Base-by-base conservation (phyloP, 73 alveolate genomes). In the Paramecium biaurelia region DNA sequence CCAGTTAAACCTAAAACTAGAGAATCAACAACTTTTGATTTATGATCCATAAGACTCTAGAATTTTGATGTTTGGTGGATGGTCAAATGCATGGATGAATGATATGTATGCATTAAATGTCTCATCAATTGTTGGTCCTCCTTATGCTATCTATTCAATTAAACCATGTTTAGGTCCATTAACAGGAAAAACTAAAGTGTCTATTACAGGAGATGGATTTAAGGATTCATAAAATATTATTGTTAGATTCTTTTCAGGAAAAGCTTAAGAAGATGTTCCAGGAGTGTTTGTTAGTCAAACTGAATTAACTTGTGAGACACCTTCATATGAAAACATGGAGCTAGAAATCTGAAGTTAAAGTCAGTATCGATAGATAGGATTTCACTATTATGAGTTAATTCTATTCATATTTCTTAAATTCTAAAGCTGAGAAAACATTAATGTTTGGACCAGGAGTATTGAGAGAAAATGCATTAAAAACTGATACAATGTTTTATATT, bases 371-470 rank as follows among this genome's bases (percentile, higher is more conserved):
- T 85, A 98, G 97, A 89, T 99, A 98, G 86, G 99, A 98, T 94
- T 95, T 94, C 45, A 97, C 99, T 34, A 98, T 98, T 67, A 98
- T 99, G 70, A 95, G 95, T 42, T 82, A 95, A 87, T 93, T 96
- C 79, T 98, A 97, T 94, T 92, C 98, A 49, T 98, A 98, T 95
- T 99, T 97, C 97, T 93, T 97, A 98, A 99, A 99, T 94, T 97
- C 99, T 43, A 97, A 98, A 82, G 99, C 99, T 24, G 97, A 97
- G 93, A 98, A 97, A 95, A 97, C 99, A 28, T 96, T 99, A 43
- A 99, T 99, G 95, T 99, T 96, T 92, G 99, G 99, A 11, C 99
- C 99, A 2, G 99, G 99, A 47, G 96, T 98, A 3, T 92, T 99
- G 26, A 92, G 95, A 72, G 99, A 97, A 21, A 98, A 98, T 26